phyloP scores from a whole-genome alignment of 2,329 filamentous ascomycete species.

The Laburnicola sp. region DNA sequence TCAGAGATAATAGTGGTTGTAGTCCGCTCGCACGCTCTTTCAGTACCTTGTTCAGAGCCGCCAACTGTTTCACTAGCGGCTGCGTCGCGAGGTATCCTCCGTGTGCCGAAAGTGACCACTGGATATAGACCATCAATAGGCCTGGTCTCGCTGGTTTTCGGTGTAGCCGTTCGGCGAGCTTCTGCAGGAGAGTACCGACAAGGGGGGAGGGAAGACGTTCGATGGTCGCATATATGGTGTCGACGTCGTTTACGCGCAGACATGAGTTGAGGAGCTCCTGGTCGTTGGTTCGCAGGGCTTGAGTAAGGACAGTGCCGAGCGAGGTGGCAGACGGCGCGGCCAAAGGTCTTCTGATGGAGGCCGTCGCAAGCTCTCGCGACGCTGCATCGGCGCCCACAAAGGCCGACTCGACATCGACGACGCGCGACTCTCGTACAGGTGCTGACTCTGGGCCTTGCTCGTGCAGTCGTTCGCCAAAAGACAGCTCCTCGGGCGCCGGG shows the following conservation, averaged over 20 bases:
- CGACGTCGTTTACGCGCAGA: constrained; percentile 75
- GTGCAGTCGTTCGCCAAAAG: constrained; percentile 84
- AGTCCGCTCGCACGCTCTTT: constrained; percentile 83
- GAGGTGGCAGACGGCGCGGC: constrained; percentile 73
- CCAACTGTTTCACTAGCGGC: constrained; percentile 76
- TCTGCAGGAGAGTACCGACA: constrained; percentile 75
- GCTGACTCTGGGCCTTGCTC: constrained; percentile 62
- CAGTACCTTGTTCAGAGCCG: constrained; percentile 80
- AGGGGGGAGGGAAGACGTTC: constrained; percentile 85
- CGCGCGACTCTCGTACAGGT: constrained; percentile 35
- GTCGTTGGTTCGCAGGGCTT: constrained; percentile 92
- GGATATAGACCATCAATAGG: constrained; percentile 90
- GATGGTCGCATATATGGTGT: constrained; percentile 83
- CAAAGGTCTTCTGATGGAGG: constrained; percentile 52
- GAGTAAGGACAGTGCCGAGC: constrained; percentile 87
- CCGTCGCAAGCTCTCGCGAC: constrained; percentile 51
- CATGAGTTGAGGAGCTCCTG: constrained; percentile 87
- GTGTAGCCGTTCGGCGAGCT: constrained; percentile 84
- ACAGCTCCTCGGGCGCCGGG: constrained; percentile 60
- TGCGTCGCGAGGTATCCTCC: constrained; percentile 88
- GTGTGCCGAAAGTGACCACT: constrained; percentile 90
- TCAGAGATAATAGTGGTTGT: constrained; percentile 79
- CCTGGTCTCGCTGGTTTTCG: constrained; percentile 85
- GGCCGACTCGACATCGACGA: constrained; percentile 73
- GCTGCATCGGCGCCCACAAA: constrained; percentile 49